Evolutionary conservation across 2,329 filamentous ascomycete genomes (phyloP).

Genomic region (Hypomyces perniciosus): DNA sequence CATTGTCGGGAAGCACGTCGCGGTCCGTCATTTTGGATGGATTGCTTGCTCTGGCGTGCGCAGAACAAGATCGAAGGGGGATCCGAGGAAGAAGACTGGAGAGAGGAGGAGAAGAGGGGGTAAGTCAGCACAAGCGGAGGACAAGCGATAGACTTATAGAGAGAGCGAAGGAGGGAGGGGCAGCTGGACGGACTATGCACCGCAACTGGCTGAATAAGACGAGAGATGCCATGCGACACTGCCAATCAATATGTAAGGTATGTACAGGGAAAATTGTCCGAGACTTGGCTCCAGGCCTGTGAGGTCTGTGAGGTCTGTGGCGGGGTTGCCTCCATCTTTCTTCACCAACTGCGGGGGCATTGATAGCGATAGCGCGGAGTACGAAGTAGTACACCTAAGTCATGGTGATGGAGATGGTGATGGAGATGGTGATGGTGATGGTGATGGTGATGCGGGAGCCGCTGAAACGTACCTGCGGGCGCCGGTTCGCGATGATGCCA

Average conservation of each 20-base stretch:
- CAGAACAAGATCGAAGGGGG: conserved; percentile 29
- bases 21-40: conserved; percentile 48
- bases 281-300: too few relatives aligned
- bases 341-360: neutral
- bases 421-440: too few relatives aligned
- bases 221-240: neutral
- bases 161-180: neutral
- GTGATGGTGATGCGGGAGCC: neutral
- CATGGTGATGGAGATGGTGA: too few relatives aligned
- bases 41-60: conserved; percentile 30
- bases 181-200: too few relatives aligned
- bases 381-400: too few relatives aligned
- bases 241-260: too few relatives aligned
- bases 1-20: conserved; percentile 55
- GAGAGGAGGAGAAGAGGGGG: neutral
- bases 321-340: neutral
- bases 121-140: conserved; percentile 1
- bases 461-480: neutral
- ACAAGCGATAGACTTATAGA: neutral
- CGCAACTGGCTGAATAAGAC: neutral
- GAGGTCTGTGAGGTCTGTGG: neutral
- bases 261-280: too few relatives aligned
- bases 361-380: neutral
- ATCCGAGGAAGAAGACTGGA: conserved; percentile 22
- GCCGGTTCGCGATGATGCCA: neutral